These are phyloP conservation scores for Coniella vitis DNA, from an alignment of 2,329 filamentous ascomycete genomes.

Conservation along the genomic window DNA sequence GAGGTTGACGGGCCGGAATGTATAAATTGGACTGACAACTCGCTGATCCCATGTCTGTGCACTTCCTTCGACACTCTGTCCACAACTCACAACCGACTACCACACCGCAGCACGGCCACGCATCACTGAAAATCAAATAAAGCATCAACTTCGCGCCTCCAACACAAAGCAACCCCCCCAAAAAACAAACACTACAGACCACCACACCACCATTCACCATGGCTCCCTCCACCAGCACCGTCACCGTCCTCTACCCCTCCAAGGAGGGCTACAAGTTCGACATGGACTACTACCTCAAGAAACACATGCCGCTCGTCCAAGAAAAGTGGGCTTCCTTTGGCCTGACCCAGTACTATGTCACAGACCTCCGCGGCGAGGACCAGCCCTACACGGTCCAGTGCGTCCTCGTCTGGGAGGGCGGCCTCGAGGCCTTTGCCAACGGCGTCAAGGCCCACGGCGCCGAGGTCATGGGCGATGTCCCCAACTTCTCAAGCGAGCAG, in stretches of 20 bases:
- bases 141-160: too few species aligned
- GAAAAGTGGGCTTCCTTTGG: slow-evolving; percentile 33
- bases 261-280: slow-evolving; percentile 35
- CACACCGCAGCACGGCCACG: too few species aligned
- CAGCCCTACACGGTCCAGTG: slow-evolving; percentile 23
- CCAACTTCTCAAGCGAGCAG: slow-evolving; percentile 25
- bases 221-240: slow-evolving; percentile 5
- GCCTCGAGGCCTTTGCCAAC: slow-evolving; percentile 20
- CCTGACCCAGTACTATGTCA: slow-evolving; percentile 28
- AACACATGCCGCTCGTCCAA: slow-evolving; percentile 38
- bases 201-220: too few species aligned
- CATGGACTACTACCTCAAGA: slow-evolving; percentile 40
- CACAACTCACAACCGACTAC: too few species aligned
- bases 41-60: too few species aligned
- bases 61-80: too few species aligned
- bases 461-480: slow-evolving; percentile 25
- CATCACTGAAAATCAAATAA: neutral
- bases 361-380: slow-evolving; percentile 18
- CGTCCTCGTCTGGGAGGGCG: slow-evolving; percentile 25
- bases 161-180: neutral
- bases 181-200: neutral
- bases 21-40: too few species aligned
- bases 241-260: slow-evolving; percentile 34
- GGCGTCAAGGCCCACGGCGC: slow-evolving; percentile 10
- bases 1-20: too few species aligned